Evolutionary conservation across 352 stramenopile genomes (phyloP).

Genomic region (Pythium vanterpoolii): DNA sequence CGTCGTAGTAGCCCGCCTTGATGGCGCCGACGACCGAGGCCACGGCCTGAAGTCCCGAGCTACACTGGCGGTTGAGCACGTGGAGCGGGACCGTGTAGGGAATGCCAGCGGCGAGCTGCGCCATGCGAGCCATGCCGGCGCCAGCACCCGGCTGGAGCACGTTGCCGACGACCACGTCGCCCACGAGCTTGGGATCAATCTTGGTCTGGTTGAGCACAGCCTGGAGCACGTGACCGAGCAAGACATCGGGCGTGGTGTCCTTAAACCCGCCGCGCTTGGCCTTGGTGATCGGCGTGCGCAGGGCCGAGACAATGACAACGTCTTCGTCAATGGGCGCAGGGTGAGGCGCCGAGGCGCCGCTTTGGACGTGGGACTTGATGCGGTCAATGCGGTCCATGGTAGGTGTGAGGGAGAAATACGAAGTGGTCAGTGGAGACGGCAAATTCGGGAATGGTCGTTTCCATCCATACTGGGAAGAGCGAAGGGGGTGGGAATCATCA

Average conservation of each 20-base stretch:
- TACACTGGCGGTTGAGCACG: conserved; percentile 86
- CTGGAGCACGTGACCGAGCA: conserved; percentile 83
- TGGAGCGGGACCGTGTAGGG: conserved; percentile 72
- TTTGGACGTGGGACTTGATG: conserved; percentile 64
- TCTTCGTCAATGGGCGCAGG: conserved; percentile 48
- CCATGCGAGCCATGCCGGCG: conserved; percentile 76
- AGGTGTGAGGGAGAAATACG: background rate
- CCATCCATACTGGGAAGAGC: background rate
- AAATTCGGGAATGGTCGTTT: conserved; percentile 6
- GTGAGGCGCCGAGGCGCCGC: conserved; percentile 18
- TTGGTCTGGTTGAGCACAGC: conserved; percentile 82
- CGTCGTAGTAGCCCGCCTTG: conserved; percentile 82
- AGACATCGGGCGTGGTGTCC: conserved; percentile 89
- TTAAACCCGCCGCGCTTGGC: conserved; percentile 88
- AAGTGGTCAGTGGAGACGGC: background rate
- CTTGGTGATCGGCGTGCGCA: conserved; percentile 87
- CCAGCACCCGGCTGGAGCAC: conserved; percentile 79
- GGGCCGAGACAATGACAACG: conserved; percentile 80
- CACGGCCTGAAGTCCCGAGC: conserved; percentile 83
- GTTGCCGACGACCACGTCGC: conserved; percentile 85
- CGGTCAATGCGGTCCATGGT: conserved; percentile 72
- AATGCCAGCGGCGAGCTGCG: conserved; percentile 73
- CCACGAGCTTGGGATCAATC: conserved; percentile 70
- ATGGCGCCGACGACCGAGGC: conserved; percentile 71
- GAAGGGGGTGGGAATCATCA: background rate